Percentiles rank a stretch among this genome's conserved stretches.
Conservation (phyloP, 1,139 yeast genomes). For the Sugiyamaella japonica region DNA sequence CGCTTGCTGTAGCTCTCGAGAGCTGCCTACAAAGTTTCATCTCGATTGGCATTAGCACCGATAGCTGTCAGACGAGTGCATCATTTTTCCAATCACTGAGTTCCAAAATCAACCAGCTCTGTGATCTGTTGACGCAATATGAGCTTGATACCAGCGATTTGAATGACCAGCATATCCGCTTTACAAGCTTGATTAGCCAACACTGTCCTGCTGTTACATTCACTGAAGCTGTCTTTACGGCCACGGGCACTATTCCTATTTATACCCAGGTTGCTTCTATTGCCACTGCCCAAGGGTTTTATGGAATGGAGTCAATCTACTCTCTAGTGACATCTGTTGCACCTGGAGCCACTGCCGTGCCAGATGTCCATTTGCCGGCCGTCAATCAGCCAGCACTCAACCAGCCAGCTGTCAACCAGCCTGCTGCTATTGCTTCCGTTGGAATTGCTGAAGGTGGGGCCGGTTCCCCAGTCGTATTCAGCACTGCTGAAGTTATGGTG, state of each 20-base stretch:
- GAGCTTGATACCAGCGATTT: slow-evolving; percentile 5
- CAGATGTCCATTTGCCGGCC: neutral
- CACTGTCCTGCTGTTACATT: slow-evolving; percentile 7
- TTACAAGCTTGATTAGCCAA: slow-evolving; percentile 1
- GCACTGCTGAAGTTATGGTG: neutral
- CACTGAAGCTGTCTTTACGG: slow-evolving; percentile 1
- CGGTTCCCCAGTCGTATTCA: neutral
- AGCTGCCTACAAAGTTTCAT: neutral
- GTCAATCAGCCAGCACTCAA: slow-evolving; percentile 14
- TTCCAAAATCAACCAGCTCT: slow-evolving; percentile 8
- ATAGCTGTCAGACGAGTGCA: neutral
- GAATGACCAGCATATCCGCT: neutral
- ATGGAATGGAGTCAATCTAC: slow-evolving; percentile 2
- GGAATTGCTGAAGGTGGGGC: neutral
- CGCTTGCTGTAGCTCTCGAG: slow-evolving; percentile 4
- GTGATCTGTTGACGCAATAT: slow-evolving; percentile 5
- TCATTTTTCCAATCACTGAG: slow-evolving; percentile 3
- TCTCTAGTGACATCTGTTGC: slow-evolving; percentile 11
- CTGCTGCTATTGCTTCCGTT: slow-evolving; percentile 6
- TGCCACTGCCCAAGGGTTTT: slow-evolving; percentile 6
- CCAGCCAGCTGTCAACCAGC: slow-evolving; percentile 11
- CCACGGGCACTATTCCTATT: slow-evolving; percentile 8
- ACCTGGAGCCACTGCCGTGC: slow-evolving; percentile 8
- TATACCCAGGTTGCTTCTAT: slow-evolving; percentile 7
- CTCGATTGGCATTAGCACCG: neutral